Percentiles rank a stretch among this genome's conserved stretches.
Conservation (phyloP, 257 asterid species). For the Solanum rostratum region DNA sequence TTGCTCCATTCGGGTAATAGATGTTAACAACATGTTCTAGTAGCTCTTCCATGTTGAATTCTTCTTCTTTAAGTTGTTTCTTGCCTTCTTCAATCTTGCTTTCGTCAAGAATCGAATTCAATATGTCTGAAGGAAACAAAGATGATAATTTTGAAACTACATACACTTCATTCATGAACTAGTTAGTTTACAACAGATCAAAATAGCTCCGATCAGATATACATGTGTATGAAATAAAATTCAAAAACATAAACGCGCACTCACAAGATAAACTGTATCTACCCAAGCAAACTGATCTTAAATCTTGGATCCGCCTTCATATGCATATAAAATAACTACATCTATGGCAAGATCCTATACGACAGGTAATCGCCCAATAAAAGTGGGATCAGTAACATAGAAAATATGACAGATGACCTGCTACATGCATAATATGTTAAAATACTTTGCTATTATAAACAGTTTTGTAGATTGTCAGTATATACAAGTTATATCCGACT, state of each 20-base stretch:
- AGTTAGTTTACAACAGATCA: no score
- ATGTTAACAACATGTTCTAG: constrained; percentile 60
- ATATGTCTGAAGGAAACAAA: constrained; percentile 23
- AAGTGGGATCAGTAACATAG: background rate
- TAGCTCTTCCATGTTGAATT: constrained; percentile 38
- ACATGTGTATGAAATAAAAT: no score
- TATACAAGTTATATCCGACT: background rate
- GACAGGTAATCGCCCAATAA: background rate
- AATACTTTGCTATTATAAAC: background rate
- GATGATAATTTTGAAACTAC: background rate
- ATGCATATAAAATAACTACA: no score
- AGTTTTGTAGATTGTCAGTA: background rate
- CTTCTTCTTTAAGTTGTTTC: constrained; percentile 54
- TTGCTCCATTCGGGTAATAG: constrained; percentile 40
- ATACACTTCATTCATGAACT: background rate
- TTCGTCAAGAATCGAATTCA: constrained; percentile 61
- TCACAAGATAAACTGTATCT: no score
- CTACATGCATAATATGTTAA: background rate
- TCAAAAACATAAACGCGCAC: no score
- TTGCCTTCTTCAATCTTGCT: constrained; percentile 63
- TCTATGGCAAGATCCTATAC: no score
- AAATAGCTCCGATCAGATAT: no score
- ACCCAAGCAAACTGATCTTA: no score
- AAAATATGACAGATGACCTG: background rate
- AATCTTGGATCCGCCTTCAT: no score